Evolutionary conservation across 345 rosid species (phyloP), one percentile per base, ranked within the genome.

Genomic region (Eucalyptus virginea): DNA sequence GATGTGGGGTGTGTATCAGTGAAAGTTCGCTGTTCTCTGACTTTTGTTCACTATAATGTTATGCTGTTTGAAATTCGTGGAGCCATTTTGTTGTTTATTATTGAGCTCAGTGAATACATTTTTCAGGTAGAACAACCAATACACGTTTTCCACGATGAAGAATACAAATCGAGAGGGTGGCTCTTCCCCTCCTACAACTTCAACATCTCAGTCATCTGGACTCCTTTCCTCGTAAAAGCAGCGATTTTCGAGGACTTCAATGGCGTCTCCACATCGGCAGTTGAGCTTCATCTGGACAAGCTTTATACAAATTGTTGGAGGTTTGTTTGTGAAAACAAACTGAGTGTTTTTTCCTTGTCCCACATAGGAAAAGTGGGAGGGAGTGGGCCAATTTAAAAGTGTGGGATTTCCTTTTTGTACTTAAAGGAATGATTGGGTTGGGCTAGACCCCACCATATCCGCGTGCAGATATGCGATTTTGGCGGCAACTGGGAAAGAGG

Each of bases 161-260:
- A 95, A 72, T 95, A 92, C 94, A 95, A 67, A 90, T 95, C 99
- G 12, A 95, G 94, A 86, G 90, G 95, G 91, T 97, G 99, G 99
- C 93, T 89, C 86, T 98, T 97, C 67, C 94, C 94, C 5, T 89
- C 95, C 34, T 93, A 96, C 90, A 97, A 96, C 93, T 92, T 98
- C 69, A 92, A 95, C 6, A 47, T 98, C 87, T 96, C 96, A 18
- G 95, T 92, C 90, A 89, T 97, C 69, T 98, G 99, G 99, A 92
- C 99, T 16, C 99, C 99, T 45, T 97, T 97, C 93, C 98, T 98
- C 10, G 94, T 93, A 18, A 88, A 95, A 88, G 99, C 99, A 45
- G 97, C 96, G 42, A 97, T 96, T 87, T 98, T 95, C 42, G 99
- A 98, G 93, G 98, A 98, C 89, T 14, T 87, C 50, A 92, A 96